A percentile compares a stretch with the other conserved stretches of the same genome.
Evolutionary conservation across 106 monocot genomes (phyloP).

Genomic region (Allium fistulosum): DNA sequence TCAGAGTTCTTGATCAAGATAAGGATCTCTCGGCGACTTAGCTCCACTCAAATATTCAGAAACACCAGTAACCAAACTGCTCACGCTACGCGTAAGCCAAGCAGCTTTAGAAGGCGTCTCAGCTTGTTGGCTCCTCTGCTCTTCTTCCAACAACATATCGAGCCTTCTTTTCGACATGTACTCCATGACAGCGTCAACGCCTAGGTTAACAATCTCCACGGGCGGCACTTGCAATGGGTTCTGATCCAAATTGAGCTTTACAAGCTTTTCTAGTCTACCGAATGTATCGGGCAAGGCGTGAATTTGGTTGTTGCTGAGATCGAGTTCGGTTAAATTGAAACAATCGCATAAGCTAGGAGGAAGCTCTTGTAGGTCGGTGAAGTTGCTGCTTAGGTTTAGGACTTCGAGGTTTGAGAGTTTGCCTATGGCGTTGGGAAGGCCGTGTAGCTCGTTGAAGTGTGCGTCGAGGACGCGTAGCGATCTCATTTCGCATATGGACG

Average conservation of each 20-base stretch:
- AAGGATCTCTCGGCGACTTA: conserved; percentile 36
- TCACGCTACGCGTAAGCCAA: conserved; percentile 11
- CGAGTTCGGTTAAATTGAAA: conserved; percentile 53
- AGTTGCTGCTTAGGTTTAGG: conserved; percentile 74
- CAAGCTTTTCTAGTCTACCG: conserved; percentile 46
- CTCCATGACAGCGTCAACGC: conserved; percentile 48
- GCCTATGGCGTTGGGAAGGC: conserved; percentile 57
- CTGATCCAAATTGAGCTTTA: conserved; percentile 33
- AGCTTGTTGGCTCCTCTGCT: conserved; percentile 26
- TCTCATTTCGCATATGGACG: conserved; percentile 60
- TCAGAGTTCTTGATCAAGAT: conserved; percentile 49
- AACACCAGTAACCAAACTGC: conserved; percentile 30
- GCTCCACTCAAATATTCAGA: conserved; percentile 38
- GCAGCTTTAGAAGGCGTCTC: conserved; percentile 4
- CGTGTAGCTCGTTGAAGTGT: conserved; percentile 80
- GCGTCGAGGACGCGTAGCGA: conserved; percentile 58
- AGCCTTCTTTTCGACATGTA: conserved; percentile 20
- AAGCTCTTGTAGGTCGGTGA: conserved; percentile 63
- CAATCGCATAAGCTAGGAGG: conserved; percentile 68
- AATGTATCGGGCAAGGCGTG: conserved; percentile 65
- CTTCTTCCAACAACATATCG: conserved; percentile 30
- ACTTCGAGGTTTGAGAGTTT: conserved; percentile 51
- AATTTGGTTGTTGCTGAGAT: conserved; percentile 93
- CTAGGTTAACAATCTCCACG: conserved; percentile 33
- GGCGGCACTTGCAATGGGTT: conserved; percentile 35